Conservation (phyloP, 2,329 filamentous ascomycete species). For the Clonostachys solani region DNA sequence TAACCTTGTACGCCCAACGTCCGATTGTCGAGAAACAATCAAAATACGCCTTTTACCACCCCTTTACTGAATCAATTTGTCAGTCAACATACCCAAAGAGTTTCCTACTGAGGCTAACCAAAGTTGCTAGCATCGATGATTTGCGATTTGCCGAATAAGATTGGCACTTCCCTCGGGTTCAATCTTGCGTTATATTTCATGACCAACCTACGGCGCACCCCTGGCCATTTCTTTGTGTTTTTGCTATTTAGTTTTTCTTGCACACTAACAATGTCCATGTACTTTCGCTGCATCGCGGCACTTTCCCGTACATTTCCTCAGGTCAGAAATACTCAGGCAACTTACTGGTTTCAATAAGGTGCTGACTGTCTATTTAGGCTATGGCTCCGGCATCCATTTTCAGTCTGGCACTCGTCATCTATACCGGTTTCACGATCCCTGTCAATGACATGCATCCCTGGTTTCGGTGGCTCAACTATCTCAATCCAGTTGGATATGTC, state of each 20-base stretch:
- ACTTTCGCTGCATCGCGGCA: conserved; percentile 3
- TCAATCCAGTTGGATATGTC: conserved; percentile 67
- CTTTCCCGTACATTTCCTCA: conserved; percentile 16
- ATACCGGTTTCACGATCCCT: conserved; percentile 40
- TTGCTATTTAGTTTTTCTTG: conserved; percentile 69
- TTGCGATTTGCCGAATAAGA: conserved; percentile 33
- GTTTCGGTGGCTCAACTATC: conserved; percentile 11
- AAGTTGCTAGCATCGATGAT: conserved; percentile 33
- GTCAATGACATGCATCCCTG: conserved; percentile 37
- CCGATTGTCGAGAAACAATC: conserved; percentile 18
- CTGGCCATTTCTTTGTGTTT: conserved; percentile 37
- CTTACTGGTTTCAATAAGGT: no score
- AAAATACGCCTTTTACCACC: conserved; percentile 24
- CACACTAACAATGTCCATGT: conserved; percentile 57
- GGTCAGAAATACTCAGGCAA: no score
- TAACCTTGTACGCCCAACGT: conserved; percentile 12
- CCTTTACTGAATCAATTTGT: conserved; percentile 12
- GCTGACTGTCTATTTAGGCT: conserved; percentile 7
- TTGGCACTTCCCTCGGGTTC: conserved; percentile 37
- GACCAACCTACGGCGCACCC: conserved; percentile 1
- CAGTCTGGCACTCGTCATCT: conserved; percentile 32
- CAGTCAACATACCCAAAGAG: no score
- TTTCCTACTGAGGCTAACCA: conserved; percentile 33
- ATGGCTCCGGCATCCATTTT: conserved; percentile 18
- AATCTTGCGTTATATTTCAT: conserved; percentile 29